phyloP scores from a whole-genome alignment of 257 asterid species.

The Salvia rosmarinus region DNA sequence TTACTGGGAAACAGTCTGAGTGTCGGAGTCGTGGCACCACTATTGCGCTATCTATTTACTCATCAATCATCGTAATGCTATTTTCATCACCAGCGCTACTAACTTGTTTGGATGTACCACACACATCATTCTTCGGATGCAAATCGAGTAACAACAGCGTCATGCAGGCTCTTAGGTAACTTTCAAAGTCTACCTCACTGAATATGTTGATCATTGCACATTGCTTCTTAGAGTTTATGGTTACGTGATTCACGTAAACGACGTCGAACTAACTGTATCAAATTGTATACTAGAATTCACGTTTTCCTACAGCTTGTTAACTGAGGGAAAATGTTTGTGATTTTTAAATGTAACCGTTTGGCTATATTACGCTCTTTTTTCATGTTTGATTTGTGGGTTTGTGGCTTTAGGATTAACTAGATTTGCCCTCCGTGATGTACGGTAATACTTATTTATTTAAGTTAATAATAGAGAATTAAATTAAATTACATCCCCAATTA shows the following conservation, averaged over 20 bases:
- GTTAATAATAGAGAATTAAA: too few species aligned
- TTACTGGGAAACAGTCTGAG: slow-evolving; percentile 91
- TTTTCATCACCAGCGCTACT: background rate
- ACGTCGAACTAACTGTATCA: background rate
- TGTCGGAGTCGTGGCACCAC: slow-evolving; percentile 78
- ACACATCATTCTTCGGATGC: background rate
- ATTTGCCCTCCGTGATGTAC: too few species aligned
- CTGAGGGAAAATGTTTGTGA: slow-evolving; percentile 3
- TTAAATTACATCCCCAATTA: too few species aligned
- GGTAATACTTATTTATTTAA: too few species aligned
- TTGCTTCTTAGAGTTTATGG: background rate
- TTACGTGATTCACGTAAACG: background rate
- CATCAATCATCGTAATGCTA: slow-evolving; percentile 34
- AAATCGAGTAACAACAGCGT: background rate
- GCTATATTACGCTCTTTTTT: too few species aligned
- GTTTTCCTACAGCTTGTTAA: background rate
- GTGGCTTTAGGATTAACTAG: background rate
- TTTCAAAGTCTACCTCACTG: slow-evolving; percentile 4
- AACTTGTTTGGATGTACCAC: background rate
- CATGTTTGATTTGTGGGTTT: background rate
- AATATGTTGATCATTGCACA: background rate
- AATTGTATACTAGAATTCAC: slow-evolving; percentile 9
- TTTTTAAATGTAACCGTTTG: background rate
- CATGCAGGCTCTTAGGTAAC: background rate
- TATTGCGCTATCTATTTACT: slow-evolving; percentile 57